A percentile compares a stretch with the other conserved stretches of the same genome.
phyloP scores from a whole-genome alignment of 768 basidiomycete genomes.

The Hericium coralloides region DNA sequence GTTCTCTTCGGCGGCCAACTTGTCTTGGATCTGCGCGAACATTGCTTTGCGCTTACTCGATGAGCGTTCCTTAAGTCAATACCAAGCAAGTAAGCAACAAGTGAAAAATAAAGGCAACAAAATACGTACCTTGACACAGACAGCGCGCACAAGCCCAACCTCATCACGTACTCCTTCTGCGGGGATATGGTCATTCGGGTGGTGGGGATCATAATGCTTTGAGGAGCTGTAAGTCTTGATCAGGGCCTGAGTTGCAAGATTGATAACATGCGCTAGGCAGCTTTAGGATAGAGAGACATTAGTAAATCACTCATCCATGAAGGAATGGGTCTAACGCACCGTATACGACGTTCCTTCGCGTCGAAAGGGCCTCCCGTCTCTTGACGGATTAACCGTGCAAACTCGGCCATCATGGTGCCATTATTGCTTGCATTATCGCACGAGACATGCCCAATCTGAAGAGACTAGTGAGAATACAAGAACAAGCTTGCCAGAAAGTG shows the following conservation, averaged over 20 bases:
- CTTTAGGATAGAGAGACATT: constrained; percentile 2
- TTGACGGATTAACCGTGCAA: constrained; percentile 10
- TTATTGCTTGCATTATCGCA: constrained; percentile 32
- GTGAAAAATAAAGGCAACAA: too few relatives aligned
- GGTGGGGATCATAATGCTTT: constrained; percentile 14
- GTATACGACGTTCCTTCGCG: constrained; percentile 3
- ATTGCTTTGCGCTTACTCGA: constrained; percentile 21
- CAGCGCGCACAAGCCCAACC: constrained; percentile 20
- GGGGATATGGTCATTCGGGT: constrained; percentile 11
- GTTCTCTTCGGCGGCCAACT: neutral
- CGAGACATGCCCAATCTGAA: constrained; percentile 27
- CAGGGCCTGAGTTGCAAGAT: constrained; percentile 24
- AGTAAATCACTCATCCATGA: neutral
- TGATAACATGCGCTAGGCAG: constrained; percentile 27
- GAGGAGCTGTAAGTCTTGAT: constrained; percentile 13
- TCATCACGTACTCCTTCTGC: constrained; percentile 14
- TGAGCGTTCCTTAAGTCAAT: constrained; percentile 15
- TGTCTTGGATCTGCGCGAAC: constrained; percentile 10
- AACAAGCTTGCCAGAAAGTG: neutral
- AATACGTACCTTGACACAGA: constrained; percentile 9
- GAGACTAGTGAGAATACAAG: neutral
- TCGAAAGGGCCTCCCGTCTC: constrained; percentile 3
- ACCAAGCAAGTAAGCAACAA: too few relatives aligned
- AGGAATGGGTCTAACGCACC: constrained; percentile 4
- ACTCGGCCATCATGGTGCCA: constrained; percentile 23